Evolutionary conservation across 2,329 filamentous ascomycete species (phyloP), one percentile per base, ranked within the genome.

Genomic region (Tolypocladium ovalisporum): DNA sequence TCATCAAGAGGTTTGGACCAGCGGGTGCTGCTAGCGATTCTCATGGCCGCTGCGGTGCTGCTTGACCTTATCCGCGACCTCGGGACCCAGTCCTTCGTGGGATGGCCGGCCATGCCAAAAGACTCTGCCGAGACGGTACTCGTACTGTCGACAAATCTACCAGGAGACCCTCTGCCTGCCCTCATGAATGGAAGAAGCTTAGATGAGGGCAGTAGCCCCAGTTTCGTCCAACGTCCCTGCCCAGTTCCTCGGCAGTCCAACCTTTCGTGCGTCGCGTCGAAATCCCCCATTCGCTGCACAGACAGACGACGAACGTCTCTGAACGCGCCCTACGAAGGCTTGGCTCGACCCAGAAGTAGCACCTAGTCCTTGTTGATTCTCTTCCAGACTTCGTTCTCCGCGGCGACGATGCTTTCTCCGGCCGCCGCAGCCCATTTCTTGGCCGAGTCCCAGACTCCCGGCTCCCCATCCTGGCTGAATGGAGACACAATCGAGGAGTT

Each of bases 341-440:
- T 24, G 24, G 34, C 44, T 52, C 27, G 54, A n/a, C 44, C 13
- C 42, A 39, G 35, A 24, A 32, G 12, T 10, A 12, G 36, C 19
- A 32, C 22, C 54, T 74, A 79, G 53, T 79, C 74, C 70, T 82
- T 83, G 70, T 83, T 85, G 66, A 86, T 82, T 65, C 76, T 79
- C 70, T 78, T 79, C 83, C 83, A 86, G 29, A 86, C 77, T 68
- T 85, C 81, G 54, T 72, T 74, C 72, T 86, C 83, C 17, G 81
- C 82, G 17, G 77, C 79, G 10, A 77, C 79, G 34, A 86, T 69
- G 66, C 77, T 81, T 60, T 79, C 78, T 54, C 83, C 82, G 8
- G 82, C 83, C 37, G 76, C 76, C 59, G 76, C 72, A 52, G 79
- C 81, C 75, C 80, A 78, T 67, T 81, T 83, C 73, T 80, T 83